phyloP scores from a whole-genome alignment of 331 rosid species.

The Malus hybrid region DNA sequence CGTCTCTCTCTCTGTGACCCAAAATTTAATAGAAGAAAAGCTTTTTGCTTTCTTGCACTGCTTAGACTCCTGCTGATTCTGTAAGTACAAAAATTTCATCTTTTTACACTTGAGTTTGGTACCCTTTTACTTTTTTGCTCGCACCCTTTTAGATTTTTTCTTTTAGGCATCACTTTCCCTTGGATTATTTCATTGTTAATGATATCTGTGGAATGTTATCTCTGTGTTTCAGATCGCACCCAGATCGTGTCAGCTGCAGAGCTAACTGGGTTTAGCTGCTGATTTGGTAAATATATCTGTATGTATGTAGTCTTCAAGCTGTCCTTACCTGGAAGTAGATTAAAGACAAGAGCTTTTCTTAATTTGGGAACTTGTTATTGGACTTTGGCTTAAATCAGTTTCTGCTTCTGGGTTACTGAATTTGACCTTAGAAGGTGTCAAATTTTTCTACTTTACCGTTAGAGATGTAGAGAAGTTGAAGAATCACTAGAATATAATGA shows the following conservation, averaged over 20 bases:
- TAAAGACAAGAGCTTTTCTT: conserved; percentile 7
- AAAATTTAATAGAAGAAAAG: background rate
- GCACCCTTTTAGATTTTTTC: background rate
- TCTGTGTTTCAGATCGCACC: conserved; percentile 39
- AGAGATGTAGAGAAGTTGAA: background rate
- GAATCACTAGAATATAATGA: conserved; percentile 5
- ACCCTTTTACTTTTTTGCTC: conserved; percentile 3
- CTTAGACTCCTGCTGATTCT: conserved; percentile 3
- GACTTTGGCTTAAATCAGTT: background rate
- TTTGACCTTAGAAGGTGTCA: conserved; percentile 16
- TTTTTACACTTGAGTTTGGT: conserved; percentile 7
- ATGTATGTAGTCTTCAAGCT: conserved; percentile 1
- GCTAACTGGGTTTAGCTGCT: conserved; percentile 9
- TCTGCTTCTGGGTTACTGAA: conserved; percentile 9
- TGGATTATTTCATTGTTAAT: conserved; percentile 1
- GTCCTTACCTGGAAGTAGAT: conserved; percentile 12
- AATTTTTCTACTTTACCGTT: background rate
- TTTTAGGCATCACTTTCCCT: background rate
- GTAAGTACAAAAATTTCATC: conserved; percentile 8
- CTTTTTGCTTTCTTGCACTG: conserved; percentile 1
- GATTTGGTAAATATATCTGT: conserved; percentile 7
- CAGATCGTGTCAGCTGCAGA: conserved; percentile 27
- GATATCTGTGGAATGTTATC: background rate
- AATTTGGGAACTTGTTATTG: background rate
- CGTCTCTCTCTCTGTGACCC: background rate